Conservation (phyloP, 768 basidiomycete genomes). For the Podaxis sp. region DNA sequence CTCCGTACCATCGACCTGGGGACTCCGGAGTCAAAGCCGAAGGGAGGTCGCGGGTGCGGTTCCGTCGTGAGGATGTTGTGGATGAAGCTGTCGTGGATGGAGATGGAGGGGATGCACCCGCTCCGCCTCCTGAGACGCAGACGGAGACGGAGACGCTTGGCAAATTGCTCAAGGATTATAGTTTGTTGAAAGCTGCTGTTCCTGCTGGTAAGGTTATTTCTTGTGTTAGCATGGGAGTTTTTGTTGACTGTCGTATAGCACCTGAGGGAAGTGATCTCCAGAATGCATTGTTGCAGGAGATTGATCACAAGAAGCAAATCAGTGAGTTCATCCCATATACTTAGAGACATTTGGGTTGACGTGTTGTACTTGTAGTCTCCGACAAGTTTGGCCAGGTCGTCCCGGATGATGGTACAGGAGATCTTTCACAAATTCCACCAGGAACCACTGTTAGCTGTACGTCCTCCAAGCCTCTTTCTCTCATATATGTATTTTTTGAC, state of each 20-base stretch:
- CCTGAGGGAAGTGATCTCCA: slow-evolving; percentile 6
- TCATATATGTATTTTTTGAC: not conserved
- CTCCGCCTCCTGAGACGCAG: not conserved
- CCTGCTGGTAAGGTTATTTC: not conserved
- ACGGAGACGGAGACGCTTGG: not conserved
- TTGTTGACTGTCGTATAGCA: not conserved
- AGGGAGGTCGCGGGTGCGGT: not conserved
- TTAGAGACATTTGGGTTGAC: not conserved
- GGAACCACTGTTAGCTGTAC: slow-evolving; percentile 5
- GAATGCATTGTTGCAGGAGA: not conserved
- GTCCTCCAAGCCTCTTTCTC: not conserved
- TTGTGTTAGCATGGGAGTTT: not conserved
- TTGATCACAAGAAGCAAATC: slow-evolving; percentile 4
- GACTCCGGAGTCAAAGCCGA: not conserved
- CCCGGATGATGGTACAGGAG: not conserved
- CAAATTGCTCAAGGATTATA: slow-evolving; percentile 1
- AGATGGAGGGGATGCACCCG: not conserved
- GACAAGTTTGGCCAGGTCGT: not conserved
- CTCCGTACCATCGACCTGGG: not conserved
- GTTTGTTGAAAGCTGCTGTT: not conserved
- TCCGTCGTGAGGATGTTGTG: not conserved
- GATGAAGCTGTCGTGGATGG: not conserved
- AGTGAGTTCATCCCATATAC: not conserved
- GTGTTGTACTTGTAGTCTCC: not conserved
- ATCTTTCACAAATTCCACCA: not conserved